phyloP scores from a whole-genome alignment of 23 red algal genomes.

The Porphyridium purpureum region DNA sequence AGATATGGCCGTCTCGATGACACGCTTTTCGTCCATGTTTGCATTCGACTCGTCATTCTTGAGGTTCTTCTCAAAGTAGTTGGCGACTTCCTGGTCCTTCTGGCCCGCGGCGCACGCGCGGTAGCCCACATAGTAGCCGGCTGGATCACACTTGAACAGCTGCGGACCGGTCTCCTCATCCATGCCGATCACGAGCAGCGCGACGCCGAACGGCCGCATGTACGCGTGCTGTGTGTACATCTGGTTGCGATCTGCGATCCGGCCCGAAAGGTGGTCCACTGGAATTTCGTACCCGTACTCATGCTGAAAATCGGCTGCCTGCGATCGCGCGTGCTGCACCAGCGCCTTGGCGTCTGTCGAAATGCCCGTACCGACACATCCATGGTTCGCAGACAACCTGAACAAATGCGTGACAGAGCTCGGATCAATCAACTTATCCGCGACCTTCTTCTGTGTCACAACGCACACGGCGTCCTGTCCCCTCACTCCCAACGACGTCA shows the following conservation, averaged over 20 bases:
- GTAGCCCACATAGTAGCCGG: slow-evolving; percentile 91
- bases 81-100: slow-evolving; percentile 83
- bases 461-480: slow-evolving; percentile 68
- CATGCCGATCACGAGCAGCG: slow-evolving; percentile 79
- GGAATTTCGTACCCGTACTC: slow-evolving; percentile 89
- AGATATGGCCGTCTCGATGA: slow-evolving; percentile 63
- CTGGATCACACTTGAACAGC: slow-evolving; percentile 90
- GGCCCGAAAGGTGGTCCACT: slow-evolving; percentile 65
- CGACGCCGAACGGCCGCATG: slow-evolving; percentile 86
- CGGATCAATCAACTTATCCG: slow-evolving; percentile 91
- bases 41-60: slow-evolving; percentile 28
- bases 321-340: slow-evolving; percentile 55
- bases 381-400: slow-evolving; percentile 68
- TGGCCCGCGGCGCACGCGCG: slow-evolving; percentile 73
- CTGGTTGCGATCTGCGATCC: slow-evolving; percentile 88
- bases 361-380: slow-evolving; percentile 66
- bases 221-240: slow-evolving; percentile 98
- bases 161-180: slow-evolving; percentile 83
- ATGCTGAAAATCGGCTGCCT: slow-evolving; percentile 83
- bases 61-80: slow-evolving; percentile 89
- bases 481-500: slow-evolving; percentile 75
- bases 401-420: slow-evolving; percentile 59
- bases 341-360: slow-evolving; percentile 64
- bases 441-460: slow-evolving; percentile 83
- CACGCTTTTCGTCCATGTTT: slow-evolving; percentile 49